Base-by-base conservation (phyloP, 1,139 yeast genomes). In the Sugiyamaella japonica region DNA sequence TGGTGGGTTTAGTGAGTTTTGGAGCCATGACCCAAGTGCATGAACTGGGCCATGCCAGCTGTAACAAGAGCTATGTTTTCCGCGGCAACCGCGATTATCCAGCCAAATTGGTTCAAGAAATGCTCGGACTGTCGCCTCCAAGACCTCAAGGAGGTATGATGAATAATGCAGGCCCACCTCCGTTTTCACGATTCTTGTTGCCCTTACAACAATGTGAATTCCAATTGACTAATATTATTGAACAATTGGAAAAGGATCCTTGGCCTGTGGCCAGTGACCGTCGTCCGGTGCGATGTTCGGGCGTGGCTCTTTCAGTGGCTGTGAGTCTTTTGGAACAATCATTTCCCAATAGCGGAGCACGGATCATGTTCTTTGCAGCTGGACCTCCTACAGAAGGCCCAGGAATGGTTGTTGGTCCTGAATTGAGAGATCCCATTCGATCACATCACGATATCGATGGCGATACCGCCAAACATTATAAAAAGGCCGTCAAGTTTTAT, bases 351-450 rank as follows among this genome's bases (percentile, higher is more conserved):
- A 83, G 86, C 64, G 97, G 98, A 50, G 95, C 96, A 16, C 84
- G 97, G 71, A 80, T 93, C 65, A 85, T 89, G 80, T 78, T 93
- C 61, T 93, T 93, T 67, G 84, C 96, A 47, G 95, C 95, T 54
- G 99, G 99, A 59, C 96, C 97, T 52, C 86, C 97, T 68, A 93
- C 99, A 52, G 84, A 89, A 66, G 88, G 86, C 45, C 99, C 99
- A 10, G 99, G 99, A 66, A 76, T 89, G 74, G 90, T 93, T 66
- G 99, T 93, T 40, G 89, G 95, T 46, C 84, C 87, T 34, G 95
- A 90, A 70, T 80, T 93, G 70, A 88, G 89, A 70, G 99, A 93
- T 73, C 97, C 99, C 55, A 87, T 95, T 64, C 84, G 99, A 77
- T 91, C 98, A 4, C 99, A 93, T 72, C 90, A 89, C 62, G 99